These are phyloP conservation scores for Starmerella kuoi DNA, from an alignment of 805 yeast genomes.

Conservation along the genomic window DNA sequence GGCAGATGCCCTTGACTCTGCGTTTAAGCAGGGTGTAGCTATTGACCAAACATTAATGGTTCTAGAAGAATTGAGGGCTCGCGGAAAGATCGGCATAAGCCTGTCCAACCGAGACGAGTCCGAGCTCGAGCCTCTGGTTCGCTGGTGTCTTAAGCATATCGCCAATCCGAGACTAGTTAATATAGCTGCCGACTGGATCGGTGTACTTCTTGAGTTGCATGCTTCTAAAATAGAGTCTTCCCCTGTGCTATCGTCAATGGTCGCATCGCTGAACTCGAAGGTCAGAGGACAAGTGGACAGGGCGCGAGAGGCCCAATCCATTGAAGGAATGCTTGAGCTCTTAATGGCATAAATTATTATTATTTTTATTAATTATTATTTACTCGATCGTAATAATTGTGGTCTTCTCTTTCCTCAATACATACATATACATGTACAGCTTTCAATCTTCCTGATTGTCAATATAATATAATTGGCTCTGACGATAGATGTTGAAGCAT, in stretches of 20 bases:
- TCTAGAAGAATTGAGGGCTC: slow-evolving; percentile 68
- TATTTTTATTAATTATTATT: too few species aligned
- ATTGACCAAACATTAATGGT: slow-evolving; percentile 73
- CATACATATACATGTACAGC: too few species aligned
- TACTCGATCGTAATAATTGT: too few species aligned
- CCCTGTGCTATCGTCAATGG: slow-evolving; percentile 63
- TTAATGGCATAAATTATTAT: slow-evolving; percentile 40
- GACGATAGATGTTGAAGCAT: too few species aligned
- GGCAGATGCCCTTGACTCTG: slow-evolving; percentile 84
- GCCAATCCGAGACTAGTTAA: slow-evolving; percentile 66
- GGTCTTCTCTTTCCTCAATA: too few species aligned
- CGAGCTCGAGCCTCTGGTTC: slow-evolving; percentile 68
- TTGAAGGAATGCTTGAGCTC: slow-evolving; percentile 88
- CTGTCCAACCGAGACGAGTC: slow-evolving; percentile 75
- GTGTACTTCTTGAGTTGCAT: slow-evolving; percentile 61
- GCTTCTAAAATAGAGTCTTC: slow-evolving; percentile 60
- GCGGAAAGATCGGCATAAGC: slow-evolving; percentile 81
- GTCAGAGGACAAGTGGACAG: slow-evolving; percentile 58
- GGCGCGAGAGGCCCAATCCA: slow-evolving; percentile 75
- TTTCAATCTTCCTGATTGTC: too few species aligned
- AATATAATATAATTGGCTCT: too few species aligned
- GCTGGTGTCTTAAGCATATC: slow-evolving; percentile 65
- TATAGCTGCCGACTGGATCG: slow-evolving; percentile 55
- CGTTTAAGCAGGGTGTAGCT: slow-evolving; percentile 65
- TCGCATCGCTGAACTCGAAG: slow-evolving; percentile 43